Percentiles rank a stretch among this genome's conserved stretches.
Conservation (phyloP, 2,329 filamentous ascomycete genomes). For the Penicillium decumbens region DNA sequence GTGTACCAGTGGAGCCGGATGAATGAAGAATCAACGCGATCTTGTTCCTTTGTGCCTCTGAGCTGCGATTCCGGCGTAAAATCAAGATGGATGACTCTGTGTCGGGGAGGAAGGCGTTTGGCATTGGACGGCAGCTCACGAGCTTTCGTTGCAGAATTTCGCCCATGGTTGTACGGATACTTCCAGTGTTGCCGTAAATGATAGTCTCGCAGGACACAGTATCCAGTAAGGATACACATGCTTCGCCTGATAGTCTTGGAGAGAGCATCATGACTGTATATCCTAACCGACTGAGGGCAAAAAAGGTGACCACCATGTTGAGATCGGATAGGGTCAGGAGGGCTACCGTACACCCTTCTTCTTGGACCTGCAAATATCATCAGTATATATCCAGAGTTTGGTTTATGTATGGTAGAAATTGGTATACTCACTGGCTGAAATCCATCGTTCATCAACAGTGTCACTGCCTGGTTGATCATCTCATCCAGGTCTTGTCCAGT, state of each 20-base stretch:
- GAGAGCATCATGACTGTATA: slow-evolving; percentile 45
- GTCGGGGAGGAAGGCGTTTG: slow-evolving; percentile 5
- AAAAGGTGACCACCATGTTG: slow-evolving; percentile 42
- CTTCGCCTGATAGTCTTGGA: slow-evolving; percentile 40
- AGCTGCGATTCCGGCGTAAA: slow-evolving; percentile 18
- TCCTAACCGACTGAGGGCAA: slow-evolving; percentile 45
- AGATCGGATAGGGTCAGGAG: slow-evolving; percentile 42
- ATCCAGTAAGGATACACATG: slow-evolving; percentile 41
- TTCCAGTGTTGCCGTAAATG: slow-evolving; percentile 36
- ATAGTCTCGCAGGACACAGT: slow-evolving; percentile 34
- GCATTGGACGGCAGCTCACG: slow-evolving; percentile 25
- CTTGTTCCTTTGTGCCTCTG: slow-evolving; percentile 28
- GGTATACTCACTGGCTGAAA: slow-evolving; percentile 19
- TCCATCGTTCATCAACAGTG: slow-evolving; percentile 30
- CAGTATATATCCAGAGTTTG: neutral
- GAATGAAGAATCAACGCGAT: slow-evolving; percentile 46
- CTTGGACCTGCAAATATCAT: slow-evolving; percentile 12
- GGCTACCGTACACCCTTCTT: slow-evolving; percentile 29
- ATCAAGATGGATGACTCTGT: slow-evolving; percentile 14
- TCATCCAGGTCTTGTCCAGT: slow-evolving; percentile 38
- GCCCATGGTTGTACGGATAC: slow-evolving; percentile 31
- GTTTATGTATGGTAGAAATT: neutral
- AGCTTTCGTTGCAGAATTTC: slow-evolving; percentile 25
- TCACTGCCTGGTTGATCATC: slow-evolving; percentile 35
- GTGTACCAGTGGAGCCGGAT: slow-evolving; percentile 47